Base-by-base conservation (phyloP, 73 alveolate genomes). In the Blepharisma japonicum region DNA sequence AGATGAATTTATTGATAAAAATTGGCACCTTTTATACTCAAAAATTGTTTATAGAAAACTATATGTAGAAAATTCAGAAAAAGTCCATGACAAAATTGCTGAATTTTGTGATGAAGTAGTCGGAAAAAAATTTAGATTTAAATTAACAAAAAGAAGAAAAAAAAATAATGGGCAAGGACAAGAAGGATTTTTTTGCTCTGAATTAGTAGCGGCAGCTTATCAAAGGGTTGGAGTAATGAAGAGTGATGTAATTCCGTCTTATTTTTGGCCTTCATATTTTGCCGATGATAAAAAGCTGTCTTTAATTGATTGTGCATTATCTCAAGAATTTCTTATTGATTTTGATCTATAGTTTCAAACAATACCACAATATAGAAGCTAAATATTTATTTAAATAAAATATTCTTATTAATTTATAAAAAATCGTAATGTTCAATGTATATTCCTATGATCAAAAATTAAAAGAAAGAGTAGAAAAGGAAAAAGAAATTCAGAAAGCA, bases 101-200 rank as follows among this genome's bases (percentile, higher is more conserved):
- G 81, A 74, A 38, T 89, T 89, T 82, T 74, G 87, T 4, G 48
- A 79, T 53, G 91, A 72, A 72, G 84, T 46, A 48, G 55, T 51
- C 38, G 92, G 92, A 51, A 89, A 86, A 71, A 86, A 86, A 46
- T 89, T 82, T 67, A 82, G 79, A 51, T 74, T 45, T 68, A 32
- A 32, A 32, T 76, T 56, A 77, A 82, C 38, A 45, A 55, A 61
- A 83, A 89, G 46, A 23, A 87, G 20, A 21, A 81, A 45, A 86
- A 79, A 89, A 32, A 56, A 3, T n/a, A 70, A n/a, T 6, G 42
- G 42, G 42, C 42, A 32, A 14, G 74, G 77, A 42, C 18, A 81
- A 71, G 68, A 76, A 38, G 80, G 68, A 7, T 81, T 50, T 27
- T 81, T 81, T 51, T 81, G 87, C 50, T 45, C 77, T 11, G 87